phyloP scores from a whole-genome alignment of 2,329 filamentous ascomycete species.

The Ascochyta rabiei region DNA sequence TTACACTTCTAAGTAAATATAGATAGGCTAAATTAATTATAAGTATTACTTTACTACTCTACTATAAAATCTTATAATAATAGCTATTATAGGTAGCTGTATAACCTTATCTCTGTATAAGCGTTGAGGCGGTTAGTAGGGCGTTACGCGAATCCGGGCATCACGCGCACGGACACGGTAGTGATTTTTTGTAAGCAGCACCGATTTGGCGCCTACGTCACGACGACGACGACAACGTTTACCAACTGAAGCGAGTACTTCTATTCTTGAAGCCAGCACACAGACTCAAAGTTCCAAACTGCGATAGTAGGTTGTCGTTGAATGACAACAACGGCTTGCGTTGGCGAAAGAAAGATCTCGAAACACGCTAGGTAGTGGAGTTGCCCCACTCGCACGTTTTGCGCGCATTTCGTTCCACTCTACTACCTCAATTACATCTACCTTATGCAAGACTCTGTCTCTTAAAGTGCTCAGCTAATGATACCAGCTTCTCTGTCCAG shows the following conservation, averaged over 20 bases:
- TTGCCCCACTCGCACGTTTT: neutral
- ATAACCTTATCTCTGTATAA: no score
- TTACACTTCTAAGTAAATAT: neutral
- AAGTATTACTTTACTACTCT: neutral
- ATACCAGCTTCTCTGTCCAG: conserved; percentile 9
- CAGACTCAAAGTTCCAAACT: no score
- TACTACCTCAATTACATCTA: neutral
- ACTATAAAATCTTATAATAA: neutral
- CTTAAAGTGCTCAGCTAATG: neutral
- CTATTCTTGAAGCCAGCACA: no score
- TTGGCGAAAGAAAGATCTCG: neutral
- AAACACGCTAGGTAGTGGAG: conserved; percentile 1
- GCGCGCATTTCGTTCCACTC: no score
- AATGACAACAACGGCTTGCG: no score
- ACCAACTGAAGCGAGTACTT: no score
- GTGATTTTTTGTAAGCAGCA: no score
- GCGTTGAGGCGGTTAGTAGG: no score
- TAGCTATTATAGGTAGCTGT: no score
- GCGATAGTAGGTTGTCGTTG: no score
- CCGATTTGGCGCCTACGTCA: neutral
- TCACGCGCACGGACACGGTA: no score
- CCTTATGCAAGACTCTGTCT: neutral
- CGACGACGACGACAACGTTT: neutral
- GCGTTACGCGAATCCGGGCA: no score
- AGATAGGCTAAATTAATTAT: neutral